Evolutionary conservation across 2,329 filamentous ascomycete species (phyloP).

Genomic region (Talaromyces sp.): DNA sequence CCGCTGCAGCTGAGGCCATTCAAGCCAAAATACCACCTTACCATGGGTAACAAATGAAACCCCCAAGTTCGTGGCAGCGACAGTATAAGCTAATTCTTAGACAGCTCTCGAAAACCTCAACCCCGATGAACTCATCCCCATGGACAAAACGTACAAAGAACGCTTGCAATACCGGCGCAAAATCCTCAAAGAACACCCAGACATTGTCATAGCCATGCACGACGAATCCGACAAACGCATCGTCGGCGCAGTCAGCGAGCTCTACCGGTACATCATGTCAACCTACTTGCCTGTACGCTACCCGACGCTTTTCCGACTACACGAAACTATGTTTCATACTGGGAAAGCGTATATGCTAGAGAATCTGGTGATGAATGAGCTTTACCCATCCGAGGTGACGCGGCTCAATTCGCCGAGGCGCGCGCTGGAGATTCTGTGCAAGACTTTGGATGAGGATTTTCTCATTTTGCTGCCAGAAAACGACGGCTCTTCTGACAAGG

Average conservation of each 20-base stretch:
- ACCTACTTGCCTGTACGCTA: slow-evolving; percentile 54
- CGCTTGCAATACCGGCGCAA: slow-evolving; percentile 46
- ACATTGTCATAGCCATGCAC: slow-evolving; percentile 35
- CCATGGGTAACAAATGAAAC: slow-evolving; percentile 54
- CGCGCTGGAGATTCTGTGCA: slow-evolving; percentile 45
- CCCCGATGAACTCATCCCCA: slow-evolving; percentile 50
- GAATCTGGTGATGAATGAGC: slow-evolving; percentile 43
- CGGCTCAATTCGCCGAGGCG: slow-evolving; percentile 26
- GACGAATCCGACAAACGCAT: slow-evolving; percentile 32
- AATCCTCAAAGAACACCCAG: slow-evolving; percentile 40
- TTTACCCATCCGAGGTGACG: slow-evolving; percentile 32
- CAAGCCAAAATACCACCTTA: slow-evolving; percentile 57
- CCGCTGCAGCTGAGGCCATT: slow-evolving; percentile 53
- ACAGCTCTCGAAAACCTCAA: slow-evolving; percentile 49
- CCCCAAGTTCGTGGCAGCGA: background rate
- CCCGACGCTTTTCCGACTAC: slow-evolving; percentile 46
- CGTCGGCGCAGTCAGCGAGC: slow-evolving; percentile 47
- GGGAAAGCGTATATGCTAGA: slow-evolving; percentile 26
- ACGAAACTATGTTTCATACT: slow-evolving; percentile 20
- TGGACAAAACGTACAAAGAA: slow-evolving; percentile 54
- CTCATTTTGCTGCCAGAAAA: slow-evolving; percentile 48
- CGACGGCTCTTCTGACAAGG: slow-evolving; percentile 10
- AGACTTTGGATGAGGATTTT: slow-evolving; percentile 55
- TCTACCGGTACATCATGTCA: slow-evolving; percentile 50
- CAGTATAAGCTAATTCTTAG: background rate